Conservation (phyloP, 352 stramenopile genomes). For the Pythium periplocum region DNA sequence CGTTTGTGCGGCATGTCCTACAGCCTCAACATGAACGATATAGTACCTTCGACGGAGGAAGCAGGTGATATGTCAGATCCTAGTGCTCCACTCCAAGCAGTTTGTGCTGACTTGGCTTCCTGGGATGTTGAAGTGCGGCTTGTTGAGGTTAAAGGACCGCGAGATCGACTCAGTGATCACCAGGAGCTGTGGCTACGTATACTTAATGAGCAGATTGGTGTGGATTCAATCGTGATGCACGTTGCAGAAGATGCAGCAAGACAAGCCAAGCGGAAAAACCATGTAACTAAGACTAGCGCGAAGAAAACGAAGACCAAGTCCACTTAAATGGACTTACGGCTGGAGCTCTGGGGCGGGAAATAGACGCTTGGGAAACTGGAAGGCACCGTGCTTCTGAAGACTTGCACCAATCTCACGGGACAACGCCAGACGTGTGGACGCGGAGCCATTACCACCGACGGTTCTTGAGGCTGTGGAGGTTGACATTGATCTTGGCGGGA, state of each 20-base stretch:
- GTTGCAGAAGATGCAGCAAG: constrained; percentile 51
- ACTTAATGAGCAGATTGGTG: constrained; percentile 44
- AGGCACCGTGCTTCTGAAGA: constrained; percentile 23
- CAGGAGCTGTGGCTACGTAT: constrained; percentile 76
- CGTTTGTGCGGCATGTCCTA: constrained; percentile 51
- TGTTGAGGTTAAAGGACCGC: constrained; percentile 85
- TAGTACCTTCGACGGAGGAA: too few species aligned
- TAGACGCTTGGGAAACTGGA: constrained; percentile 29
- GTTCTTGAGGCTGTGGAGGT: constrained; percentile 1
- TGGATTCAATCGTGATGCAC: constrained; percentile 61
- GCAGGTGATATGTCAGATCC: too few species aligned
- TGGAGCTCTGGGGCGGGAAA: constrained; percentile 12
- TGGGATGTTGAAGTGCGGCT: constrained; percentile 38
- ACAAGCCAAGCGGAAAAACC: constrained; percentile 6
- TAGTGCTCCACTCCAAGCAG: too few species aligned
- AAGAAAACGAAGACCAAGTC: constrained; percentile 2
- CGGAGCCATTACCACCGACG: too few species aligned
- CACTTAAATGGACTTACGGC: not conserved
- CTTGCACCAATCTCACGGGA: constrained; percentile 23
- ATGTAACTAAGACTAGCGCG: not conserved
- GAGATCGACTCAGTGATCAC: constrained; percentile 79
- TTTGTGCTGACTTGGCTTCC: too few species aligned
- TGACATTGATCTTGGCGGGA: not conserved
- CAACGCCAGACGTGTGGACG: constrained; percentile 10
- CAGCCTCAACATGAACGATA: constrained; percentile 33